Conservation (phyloP, 768 basidiomycete genomes). For the Tylopilus plumbeoviolaceoides region DNA sequence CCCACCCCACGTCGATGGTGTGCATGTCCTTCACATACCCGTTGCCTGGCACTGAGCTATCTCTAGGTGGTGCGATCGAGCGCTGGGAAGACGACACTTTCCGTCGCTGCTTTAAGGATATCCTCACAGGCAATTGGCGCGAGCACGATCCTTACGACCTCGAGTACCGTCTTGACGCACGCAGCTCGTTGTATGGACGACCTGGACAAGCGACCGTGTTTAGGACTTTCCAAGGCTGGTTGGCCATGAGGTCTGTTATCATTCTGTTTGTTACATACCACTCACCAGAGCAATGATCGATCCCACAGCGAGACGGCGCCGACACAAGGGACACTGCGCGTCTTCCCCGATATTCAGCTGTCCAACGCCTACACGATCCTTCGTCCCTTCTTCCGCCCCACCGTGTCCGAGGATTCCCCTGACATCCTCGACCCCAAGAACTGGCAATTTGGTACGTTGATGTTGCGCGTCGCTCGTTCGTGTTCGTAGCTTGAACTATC, state of each 20-base stretch:
- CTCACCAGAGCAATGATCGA: background rate
- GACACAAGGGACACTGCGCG: conserved; percentile 61
- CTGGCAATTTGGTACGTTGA: conserved; percentile 45
- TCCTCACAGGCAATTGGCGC: conserved; percentile 59
- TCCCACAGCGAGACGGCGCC: conserved; percentile 56
- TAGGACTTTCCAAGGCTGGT: conserved; percentile 76
- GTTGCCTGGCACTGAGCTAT: background rate
- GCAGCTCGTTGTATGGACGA: conserved; percentile 59
- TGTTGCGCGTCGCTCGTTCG: conserved; percentile 7
- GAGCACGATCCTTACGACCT: conserved; percentile 66
- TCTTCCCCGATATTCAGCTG: conserved; percentile 62
- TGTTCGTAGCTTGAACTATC: conserved; percentile 8
- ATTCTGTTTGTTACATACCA: background rate
- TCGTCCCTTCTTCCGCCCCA: conserved; percentile 69
- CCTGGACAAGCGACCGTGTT: conserved; percentile 52
- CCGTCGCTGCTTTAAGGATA: conserved; percentile 56
- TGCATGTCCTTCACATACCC: conserved; percentile 24
- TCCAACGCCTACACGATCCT: conserved; percentile 72
- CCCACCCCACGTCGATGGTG: conserved; percentile 52
- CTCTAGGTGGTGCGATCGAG: conserved; percentile 65
- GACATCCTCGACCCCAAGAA: conserved; percentile 47
- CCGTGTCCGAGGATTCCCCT: conserved; percentile 35
- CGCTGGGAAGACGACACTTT: conserved; percentile 65
- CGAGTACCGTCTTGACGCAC: conserved; percentile 53
- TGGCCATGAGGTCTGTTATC: conserved; percentile 53